Base-by-base conservation (phyloP, 345 rosid genomes). In the Lenwebbia sp. region DNA sequence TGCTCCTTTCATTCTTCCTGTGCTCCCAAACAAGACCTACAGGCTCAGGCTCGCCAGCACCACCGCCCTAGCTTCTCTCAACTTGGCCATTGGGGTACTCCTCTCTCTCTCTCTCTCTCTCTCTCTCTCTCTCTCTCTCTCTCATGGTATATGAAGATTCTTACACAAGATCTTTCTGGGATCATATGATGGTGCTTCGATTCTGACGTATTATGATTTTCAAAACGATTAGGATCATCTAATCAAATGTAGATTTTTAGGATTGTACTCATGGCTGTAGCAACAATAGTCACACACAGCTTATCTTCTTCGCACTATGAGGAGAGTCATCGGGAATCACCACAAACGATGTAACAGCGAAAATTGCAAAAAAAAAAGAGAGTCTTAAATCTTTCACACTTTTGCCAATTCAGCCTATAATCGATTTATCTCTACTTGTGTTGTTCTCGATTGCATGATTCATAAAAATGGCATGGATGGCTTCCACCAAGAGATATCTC, bases 11-110 rank as follows among this genome's bases (percentile, higher is more conserved):
- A 86, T 89, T 54, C 89, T 96, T 7, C 87, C 83, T 3, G 98
- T 96, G 23, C 88, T 65, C 13, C 98, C 96, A 7, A 92, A 94
- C 91, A 95, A 91, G 90, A 92, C 91, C 2, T 97, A 97, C 83
- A 89, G 99, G 86, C 87, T 97, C 82, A 90, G 99, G 88, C 87
- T 97, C 84, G 92, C 98, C 47, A 96, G 98, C 81, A 83, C 92
- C 78, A 94, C 99, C 11, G 92, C 98, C 26, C 90, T 97, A 4
- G 93, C 98, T 86, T 94, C 98, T 40, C 96, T 96, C 92, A 94
- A 94, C 90, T 87, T 97, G 40, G 95, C 94, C 54, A 88, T 97
- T 87, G 90, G 87, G 91, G 99, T 95, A 22, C 23, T 7, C 12
- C 17, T n/a, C 33, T 11, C 28, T 25, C 28, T 56, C 65, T 57